phyloP scores from a whole-genome alignment of 225 moss, liverwort and hornwort species.

The Anthoceros angustus region DNA sequence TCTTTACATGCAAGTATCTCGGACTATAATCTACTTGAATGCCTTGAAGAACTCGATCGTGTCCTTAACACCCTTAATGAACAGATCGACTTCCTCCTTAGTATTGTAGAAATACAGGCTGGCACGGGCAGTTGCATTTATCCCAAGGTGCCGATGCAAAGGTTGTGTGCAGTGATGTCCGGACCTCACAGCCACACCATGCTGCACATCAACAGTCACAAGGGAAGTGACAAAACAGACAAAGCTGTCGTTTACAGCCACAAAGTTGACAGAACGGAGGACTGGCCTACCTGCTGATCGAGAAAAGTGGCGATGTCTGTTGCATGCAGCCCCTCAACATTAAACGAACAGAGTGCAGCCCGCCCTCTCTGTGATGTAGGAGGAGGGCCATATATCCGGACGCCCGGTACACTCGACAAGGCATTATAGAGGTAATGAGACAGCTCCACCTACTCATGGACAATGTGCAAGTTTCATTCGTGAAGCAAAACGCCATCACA shows the following conservation, averaged over 20 bases:
- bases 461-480: not conserved
- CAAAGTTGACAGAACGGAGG: not conserved
- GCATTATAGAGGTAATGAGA: slow-evolving; percentile 55
- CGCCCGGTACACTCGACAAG: slow-evolving; percentile 31
- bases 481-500: not conserved
- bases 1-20: not conserved
- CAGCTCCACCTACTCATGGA: slow-evolving; percentile 44
- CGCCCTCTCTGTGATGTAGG: slow-evolving; percentile 32
- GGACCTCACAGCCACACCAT: slow-evolving; percentile 67
- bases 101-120: slow-evolving; percentile 95
- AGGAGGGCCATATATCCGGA: slow-evolving; percentile 54
- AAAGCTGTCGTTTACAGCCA: not conserved
- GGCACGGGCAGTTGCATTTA: slow-evolving; percentile 49
- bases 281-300: slow-evolving; percentile 41
- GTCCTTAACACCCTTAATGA: slow-evolving; percentile 55
- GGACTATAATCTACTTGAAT: slow-evolving; percentile 7
- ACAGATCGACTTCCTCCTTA: slow-evolving; percentile 44
- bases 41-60: slow-evolving; percentile 49
- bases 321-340: slow-evolving; percentile 47
- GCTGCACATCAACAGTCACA: slow-evolving; percentile 21
- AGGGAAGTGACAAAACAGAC: not conserved
- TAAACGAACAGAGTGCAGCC: slow-evolving; percentile 53
- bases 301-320: slow-evolving; percentile 58
- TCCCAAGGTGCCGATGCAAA: slow-evolving; percentile 54
- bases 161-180: slow-evolving; percentile 92